Evolutionary conservation across 2,329 filamentous ascomycete genomes (phyloP).

Genomic region (Stenocarpella maydis): DNA sequence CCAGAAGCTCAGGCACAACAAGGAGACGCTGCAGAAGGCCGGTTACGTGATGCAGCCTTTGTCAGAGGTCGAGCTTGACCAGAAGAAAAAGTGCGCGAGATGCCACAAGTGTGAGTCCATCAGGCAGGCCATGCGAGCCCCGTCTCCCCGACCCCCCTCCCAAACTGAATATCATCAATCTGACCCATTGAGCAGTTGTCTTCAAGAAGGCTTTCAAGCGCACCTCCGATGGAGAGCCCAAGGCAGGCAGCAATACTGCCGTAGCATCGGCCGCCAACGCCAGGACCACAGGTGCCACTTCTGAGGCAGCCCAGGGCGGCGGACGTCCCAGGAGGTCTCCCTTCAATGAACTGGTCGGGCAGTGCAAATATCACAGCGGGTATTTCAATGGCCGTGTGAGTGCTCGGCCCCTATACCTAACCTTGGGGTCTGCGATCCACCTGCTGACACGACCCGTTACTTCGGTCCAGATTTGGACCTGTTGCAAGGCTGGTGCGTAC

Average conservation of each 20-base stretch:
- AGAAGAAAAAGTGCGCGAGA: slow-evolving; percentile 20
- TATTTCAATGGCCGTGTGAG: slow-evolving; percentile 13
- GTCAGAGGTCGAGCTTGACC: neutral
- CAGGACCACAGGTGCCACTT: neutral
- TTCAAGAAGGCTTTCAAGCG: slow-evolving; percentile 1
- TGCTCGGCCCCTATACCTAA: neutral
- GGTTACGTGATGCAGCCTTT: slow-evolving; percentile 20
- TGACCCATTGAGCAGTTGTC: neutral
- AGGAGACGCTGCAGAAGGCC: slow-evolving; percentile 12
- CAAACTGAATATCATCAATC: neutral
- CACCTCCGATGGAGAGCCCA: neutral
- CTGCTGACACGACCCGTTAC: neutral
- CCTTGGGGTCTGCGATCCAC: neutral
- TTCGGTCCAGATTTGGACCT: neutral
- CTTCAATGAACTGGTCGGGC: neutral
- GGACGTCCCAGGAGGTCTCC: neutral
- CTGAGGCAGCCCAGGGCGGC: neutral
- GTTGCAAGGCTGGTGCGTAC: slow-evolving; percentile 4
- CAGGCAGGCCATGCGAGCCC: neutral
- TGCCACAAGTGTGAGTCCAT: slow-evolving; percentile 24
- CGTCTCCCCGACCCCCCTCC: too few species aligned
- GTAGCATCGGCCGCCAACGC: neutral
- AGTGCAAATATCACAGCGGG: slow-evolving; percentile 12
- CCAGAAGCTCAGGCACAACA: neutral
- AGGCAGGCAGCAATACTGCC: neutral